phyloP scores from a whole-genome alignment of 208 protist species.

The Leishmania braziliensis region DNA sequence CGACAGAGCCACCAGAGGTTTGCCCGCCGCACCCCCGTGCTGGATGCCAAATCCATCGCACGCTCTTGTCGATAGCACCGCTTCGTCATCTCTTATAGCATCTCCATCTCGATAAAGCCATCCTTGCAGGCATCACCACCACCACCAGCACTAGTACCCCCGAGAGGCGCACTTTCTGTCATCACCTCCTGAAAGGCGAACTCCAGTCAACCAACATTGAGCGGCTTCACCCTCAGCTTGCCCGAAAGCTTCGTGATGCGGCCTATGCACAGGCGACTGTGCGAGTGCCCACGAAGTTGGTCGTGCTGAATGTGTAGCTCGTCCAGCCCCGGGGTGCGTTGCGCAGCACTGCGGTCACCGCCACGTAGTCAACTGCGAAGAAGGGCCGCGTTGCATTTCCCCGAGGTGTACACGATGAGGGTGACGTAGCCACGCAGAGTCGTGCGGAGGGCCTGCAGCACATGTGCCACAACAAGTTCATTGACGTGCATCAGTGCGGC shows the following conservation, averaged over 20 bases:
- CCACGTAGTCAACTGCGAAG: neutral
- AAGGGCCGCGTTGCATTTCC: neutral
- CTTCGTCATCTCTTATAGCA: constrained; percentile 24
- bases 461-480: constrained; percentile 39
- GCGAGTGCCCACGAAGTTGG: constrained; percentile 42
- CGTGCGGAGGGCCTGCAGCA: constrained; percentile 52
- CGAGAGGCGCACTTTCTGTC: constrained; percentile 10
- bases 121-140: constrained; percentile 3
- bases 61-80: constrained; percentile 7
- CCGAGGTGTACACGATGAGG: constrained; percentile 20
- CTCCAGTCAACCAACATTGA: constrained; percentile 63
- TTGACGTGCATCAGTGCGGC: constrained; percentile 41
- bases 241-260: constrained; percentile 77
- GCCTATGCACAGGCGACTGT: constrained; percentile 79
- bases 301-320: constrained; percentile 37
- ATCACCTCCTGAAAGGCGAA: constrained; percentile 52
- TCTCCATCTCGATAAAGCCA: constrained; percentile 42
- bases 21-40: neutral
- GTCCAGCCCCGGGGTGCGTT: constrained; percentile 3
- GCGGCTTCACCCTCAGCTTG: constrained; percentile 60
- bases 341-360: constrained; percentile 9
- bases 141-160: neutral
- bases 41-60: constrained; percentile 10
- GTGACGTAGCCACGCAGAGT: constrained; percentile 87
- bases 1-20: neutral